Evolutionary conservation across 2,329 filamentous ascomycete species (phyloP).

Genomic region (Kalaharituber pfeilii): DNA sequence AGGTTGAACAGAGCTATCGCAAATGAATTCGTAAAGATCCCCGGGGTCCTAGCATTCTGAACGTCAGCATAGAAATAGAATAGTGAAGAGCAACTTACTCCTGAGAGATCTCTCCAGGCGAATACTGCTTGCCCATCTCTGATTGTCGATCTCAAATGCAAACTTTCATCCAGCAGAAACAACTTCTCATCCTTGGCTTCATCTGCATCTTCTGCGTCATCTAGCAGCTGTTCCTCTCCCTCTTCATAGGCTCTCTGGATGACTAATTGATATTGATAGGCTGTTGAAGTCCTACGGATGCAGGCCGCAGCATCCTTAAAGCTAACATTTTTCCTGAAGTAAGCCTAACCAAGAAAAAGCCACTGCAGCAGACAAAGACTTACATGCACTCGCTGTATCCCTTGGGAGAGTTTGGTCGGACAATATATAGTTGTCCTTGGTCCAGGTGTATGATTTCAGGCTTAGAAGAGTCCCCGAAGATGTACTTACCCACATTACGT

Average conservation of each 20-base stretch:
- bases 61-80: background rate
- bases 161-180: slow-evolving; percentile 79
- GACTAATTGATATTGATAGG: slow-evolving; percentile 94
- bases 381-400: slow-evolving; percentile 89
- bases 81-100: slow-evolving; percentile 26
- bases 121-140: slow-evolving; percentile 71
- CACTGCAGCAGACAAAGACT: slow-evolving; percentile 2
- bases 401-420: slow-evolving; percentile 85
- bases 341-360: background rate
- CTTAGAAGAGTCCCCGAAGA: slow-evolving; percentile 77
- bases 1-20: slow-evolving; percentile 53
- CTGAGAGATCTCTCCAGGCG: slow-evolving; percentile 87
- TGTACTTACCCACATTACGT: slow-evolving; percentile 60
- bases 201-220: slow-evolving; percentile 77
- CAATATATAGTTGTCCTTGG: slow-evolving; percentile 92
- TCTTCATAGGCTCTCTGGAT: slow-evolving; percentile 94
- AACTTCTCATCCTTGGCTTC: slow-evolving; percentile 94
- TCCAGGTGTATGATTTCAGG: slow-evolving; percentile 88
- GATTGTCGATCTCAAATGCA: slow-evolving; percentile 73
- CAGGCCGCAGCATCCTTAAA: slow-evolving; percentile 92
- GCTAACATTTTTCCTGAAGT: slow-evolving; percentile 20
- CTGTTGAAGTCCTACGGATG: slow-evolving; percentile 81
- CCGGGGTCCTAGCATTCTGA: slow-evolving; percentile 63
- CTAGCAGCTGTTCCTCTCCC: slow-evolving; percentile 79
- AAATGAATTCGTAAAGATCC: slow-evolving; percentile 96